Evolutionary conservation across 805 yeast species (phyloP).

Genomic region (Wickerhamiella dianesei): DNA sequence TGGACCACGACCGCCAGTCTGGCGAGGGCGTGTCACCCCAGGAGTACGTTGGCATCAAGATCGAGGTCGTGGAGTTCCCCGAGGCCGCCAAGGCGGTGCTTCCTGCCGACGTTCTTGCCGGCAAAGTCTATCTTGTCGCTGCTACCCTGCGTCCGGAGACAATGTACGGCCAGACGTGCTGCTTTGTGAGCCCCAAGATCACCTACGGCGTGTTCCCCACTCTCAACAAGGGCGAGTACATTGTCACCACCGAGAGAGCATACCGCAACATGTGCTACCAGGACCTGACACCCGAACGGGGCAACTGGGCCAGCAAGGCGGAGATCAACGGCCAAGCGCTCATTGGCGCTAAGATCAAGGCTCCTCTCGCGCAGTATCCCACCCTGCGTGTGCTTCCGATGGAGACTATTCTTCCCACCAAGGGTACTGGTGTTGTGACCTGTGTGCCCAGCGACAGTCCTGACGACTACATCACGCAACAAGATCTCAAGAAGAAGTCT

Average conservation of each 20-base stretch:
- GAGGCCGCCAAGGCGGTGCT: conserved; percentile 38
- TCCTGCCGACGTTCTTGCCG: conserved; percentile 33
- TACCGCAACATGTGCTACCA: conserved; percentile 96
- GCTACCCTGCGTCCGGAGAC: conserved; percentile 98
- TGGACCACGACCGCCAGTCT: conserved; percentile 95
- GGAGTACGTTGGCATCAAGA: conserved; percentile 90
- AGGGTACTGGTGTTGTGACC: conserved; percentile 98
- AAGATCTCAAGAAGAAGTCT: conserved; percentile 75
- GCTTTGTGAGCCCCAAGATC: conserved; percentile 93
- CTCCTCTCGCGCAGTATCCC: conserved; percentile 63
- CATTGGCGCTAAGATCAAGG: conserved; percentile 74
- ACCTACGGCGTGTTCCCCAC: conserved; percentile 83
- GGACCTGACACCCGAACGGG: conserved; percentile 80
- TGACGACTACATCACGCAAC: conserved; percentile 81
- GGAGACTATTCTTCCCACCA: conserved; percentile 89
- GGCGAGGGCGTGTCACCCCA: conserved; percentile 98
- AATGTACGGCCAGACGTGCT: conserved; percentile 97
- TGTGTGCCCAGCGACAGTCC: conserved; percentile 99
- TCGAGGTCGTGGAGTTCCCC: conserved; percentile 27
- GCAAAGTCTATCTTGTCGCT: conserved; percentile 74
- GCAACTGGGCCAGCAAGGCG: conserved; percentile 49
- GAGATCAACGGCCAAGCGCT: conserved; percentile 56
- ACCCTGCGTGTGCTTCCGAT: conserved; percentile 81
- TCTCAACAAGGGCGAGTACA: conserved; percentile 55
- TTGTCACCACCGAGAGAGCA: conserved; percentile 84